Evolutionary conservation across 352 stramenopile species (phyloP), one percentile per base, ranked within the genome.

Genomic region (Nothophytophthora sp.): DNA sequence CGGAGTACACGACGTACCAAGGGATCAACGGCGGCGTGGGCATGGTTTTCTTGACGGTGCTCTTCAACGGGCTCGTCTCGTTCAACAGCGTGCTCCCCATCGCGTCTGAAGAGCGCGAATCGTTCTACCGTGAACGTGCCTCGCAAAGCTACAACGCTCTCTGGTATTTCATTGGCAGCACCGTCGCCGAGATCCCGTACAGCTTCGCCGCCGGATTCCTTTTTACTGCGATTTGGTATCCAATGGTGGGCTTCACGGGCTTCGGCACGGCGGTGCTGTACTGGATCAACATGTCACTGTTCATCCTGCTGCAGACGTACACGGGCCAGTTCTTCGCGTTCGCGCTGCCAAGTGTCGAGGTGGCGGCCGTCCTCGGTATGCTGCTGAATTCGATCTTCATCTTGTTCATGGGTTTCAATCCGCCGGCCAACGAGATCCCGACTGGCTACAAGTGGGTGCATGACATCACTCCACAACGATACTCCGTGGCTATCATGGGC

Each of bases 21-120:
- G 71, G 62, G 9, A 25, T 68, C 10, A 80, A 78, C 16, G 39
- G 51, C 10, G 76, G 69, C 10, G 58, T 96, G 11, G 80, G 82
- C 30, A 77, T 95, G 29, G 82, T 96, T 23, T 97, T 95, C 69
- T 57, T 82, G 1, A 76, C 73, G 5, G 73, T 87, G 3, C 47
- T 92, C 35, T 97, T 97, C 46, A 78, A 90, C 32, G 73, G 73
- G 28, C 55, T 93, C 24, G 73, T 89, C 28, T 71, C 67, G 22
- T 76, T 95, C 28, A 68, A 84, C 25, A 84, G 60, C 3, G 73
- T 86, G 11, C 42, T 96, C 0, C 69, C 81, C n/a, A 63, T 95
- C 13, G 73, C 92, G 36, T 70, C 83, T 45, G 70, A 76, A 19
- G 81, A 96, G 28, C 70, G 88, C 9, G 79, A 85, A 18, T 77